phyloP scores from a whole-genome alignment of 208 protist species.

The Leishmania aethiopica region DNA sequence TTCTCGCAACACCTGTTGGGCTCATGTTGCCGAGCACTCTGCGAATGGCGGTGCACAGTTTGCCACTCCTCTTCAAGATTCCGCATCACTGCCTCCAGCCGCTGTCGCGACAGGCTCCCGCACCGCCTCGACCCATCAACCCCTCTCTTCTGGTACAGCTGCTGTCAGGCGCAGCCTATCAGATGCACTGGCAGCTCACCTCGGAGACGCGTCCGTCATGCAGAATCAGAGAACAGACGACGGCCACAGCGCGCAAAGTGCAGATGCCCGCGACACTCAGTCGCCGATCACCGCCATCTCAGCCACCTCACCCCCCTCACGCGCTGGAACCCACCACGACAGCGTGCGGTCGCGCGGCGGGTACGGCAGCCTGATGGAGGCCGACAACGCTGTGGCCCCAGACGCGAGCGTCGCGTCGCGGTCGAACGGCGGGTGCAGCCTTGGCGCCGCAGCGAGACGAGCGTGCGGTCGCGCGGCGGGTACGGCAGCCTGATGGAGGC shows the following conservation, averaged over 20 bases:
- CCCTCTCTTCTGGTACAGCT: too few relatives aligned
- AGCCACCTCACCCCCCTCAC: neutral
- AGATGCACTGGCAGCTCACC: neutral
- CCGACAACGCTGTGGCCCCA: neutral
- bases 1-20: neutral
- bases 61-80: neutral
- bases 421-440: conserved; percentile 3
- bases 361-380: conserved; percentile 27
- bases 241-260: neutral
- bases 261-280: neutral
- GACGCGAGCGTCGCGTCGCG: neutral
- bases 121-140: neutral
- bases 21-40: neutral
- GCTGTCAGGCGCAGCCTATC: neutral
- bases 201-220: neutral
- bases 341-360: conserved; percentile 1
- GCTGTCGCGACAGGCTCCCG: neutral
- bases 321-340: neutral
- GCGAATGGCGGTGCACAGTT: neutral
- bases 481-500: conserved; percentile 29
- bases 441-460: neutral
- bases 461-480: conserved; percentile 1
- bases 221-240: neutral
- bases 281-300: neutral
- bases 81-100: neutral